Evolutionary conservation across 2,329 filamentous ascomycete genomes (phyloP).

Genomic region (Ophiosphaerella herpotricha): DNA sequence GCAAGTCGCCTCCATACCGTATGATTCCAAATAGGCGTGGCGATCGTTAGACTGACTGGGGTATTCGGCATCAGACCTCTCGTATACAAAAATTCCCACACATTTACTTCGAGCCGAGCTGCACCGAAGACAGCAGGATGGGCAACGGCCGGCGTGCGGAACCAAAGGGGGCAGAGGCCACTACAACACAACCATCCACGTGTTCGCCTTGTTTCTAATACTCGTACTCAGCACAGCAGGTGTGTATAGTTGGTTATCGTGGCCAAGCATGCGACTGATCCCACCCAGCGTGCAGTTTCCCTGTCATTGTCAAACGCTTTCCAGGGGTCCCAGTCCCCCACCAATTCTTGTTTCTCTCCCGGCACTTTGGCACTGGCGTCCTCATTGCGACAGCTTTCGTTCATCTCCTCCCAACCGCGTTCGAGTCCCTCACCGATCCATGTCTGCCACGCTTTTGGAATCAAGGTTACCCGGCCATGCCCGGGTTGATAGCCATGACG

Average conservation of each 20-base stretch:
- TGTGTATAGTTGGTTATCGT: constrained; percentile 27
- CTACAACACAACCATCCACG: constrained; percentile 62
- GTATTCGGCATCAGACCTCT: constrained; percentile 22
- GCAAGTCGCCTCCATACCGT: constrained; percentile 15
- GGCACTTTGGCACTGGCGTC: constrained; percentile 49
- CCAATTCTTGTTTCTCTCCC: constrained; percentile 47
- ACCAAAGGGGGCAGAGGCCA: constrained; percentile 51
- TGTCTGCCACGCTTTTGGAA: constrained; percentile 48
- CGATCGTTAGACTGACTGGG: constrained; percentile 17
- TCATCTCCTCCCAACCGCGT: constrained; percentile 48
- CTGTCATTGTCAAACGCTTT: constrained; percentile 47
- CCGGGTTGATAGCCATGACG: constrained; percentile 46
- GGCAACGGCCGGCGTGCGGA: constrained; percentile 57
- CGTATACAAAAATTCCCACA: constrained; percentile 48
- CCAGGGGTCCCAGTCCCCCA: constrained; percentile 45
- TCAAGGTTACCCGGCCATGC: constrained; percentile 46
- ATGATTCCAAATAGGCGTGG: not conserved
- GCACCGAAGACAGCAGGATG: constrained; percentile 51
- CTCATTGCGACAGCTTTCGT: constrained; percentile 49
- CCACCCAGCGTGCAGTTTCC: constrained; percentile 45
- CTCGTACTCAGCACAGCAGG: constrained; percentile 60
- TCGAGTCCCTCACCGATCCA: constrained; percentile 46
- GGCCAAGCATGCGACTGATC: constrained; percentile 15
- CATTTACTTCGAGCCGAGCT: constrained; percentile 56
- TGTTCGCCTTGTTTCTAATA: constrained; percentile 63